Evolutionary conservation across 768 basidiomycete genomes (phyloP), one percentile per base, ranked within the genome.

Genomic region (Tricholoma saponaceum): DNA sequence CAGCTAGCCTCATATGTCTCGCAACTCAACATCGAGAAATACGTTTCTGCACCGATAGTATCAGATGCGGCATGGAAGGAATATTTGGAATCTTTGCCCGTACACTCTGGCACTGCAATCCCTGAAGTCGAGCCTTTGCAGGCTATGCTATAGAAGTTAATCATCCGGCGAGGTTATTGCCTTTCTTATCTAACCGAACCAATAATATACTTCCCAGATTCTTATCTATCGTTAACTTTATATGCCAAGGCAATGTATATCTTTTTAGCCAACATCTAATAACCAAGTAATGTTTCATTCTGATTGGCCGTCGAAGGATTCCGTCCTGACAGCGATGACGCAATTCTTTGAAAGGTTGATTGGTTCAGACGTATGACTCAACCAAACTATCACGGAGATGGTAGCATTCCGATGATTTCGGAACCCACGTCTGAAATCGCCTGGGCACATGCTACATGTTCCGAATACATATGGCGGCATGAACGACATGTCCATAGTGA

Each of bases 41-140:
- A 81, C 54, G 75, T 83, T 54, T 74, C 73, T 51, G 83, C 81
- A 13, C 82, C 82, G 16, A 81, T 84, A 55, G 74, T 82, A 13
- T 78, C 81, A 30, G 81, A 82, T 60, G 70, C 63, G 25, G 57
- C 69, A 25, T 84, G 82, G 83, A 80, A 83, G 59, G 63, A 67
- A 13, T 83, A 82, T 65, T 58, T 77, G 12, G 63, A 63, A 16
- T 59, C 58, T 9, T 65, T 83, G 49, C 71, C 79, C 35, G 72
- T 73, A 12, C 77, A 77, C 64, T 71, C 72, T 53, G 80, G 80
- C 8, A 72, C 72, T 37, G 77, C 79, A 0, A 49, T 68, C 52
- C 72, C 76, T 25, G 66, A 70, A 53, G 59, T 70, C 32, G 71
- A 74, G 49, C 71, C 69, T 20, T 66, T 76, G 41, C 79, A 78